Conservation (phyloP, 805 yeast species). For the Candida nonsorbophila region DNA sequence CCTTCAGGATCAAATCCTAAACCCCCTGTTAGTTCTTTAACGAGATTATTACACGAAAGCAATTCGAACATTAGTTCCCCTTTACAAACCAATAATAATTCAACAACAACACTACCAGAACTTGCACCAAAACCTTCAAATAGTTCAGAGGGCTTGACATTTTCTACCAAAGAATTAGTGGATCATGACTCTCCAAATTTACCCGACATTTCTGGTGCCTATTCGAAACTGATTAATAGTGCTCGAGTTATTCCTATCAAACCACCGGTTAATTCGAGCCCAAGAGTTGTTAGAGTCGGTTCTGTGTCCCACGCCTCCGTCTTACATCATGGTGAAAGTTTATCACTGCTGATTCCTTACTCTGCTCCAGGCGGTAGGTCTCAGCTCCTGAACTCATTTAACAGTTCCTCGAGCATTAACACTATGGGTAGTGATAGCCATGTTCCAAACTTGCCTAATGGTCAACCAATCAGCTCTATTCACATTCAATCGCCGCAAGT, state of each 20-base stretch:
- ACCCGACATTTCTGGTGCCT: too few species aligned
- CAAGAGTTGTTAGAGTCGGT: constrained; percentile 38
- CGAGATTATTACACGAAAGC: constrained; percentile 24
- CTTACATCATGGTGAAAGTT: constrained; percentile 31
- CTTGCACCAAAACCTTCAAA: too few species aligned
- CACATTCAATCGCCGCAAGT: constrained; percentile 70
- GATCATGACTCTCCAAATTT: too few species aligned
- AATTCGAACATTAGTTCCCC: constrained; percentile 4
- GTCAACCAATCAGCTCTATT: constrained; percentile 55
- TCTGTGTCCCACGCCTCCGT: constrained; percentile 37
- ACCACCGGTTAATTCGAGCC: constrained; percentile 21
- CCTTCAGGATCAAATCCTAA: too few species aligned
- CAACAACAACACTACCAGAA: too few species aligned
- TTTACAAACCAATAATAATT: too few species aligned
- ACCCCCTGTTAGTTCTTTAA: constrained; percentile 26
- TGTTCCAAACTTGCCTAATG: constrained; percentile 50
- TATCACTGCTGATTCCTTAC: constrained; percentile 63
- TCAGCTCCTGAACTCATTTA: constrained; percentile 11
- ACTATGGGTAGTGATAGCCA: constrained; percentile 15
- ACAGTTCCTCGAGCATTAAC: constrained; percentile 9
- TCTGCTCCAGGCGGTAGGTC: constrained; percentile 62
- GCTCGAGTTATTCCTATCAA: constrained; percentile 13
- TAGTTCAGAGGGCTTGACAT: too few species aligned
- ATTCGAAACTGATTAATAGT: too few species aligned
- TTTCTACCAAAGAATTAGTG: too few species aligned